Evolutionary conservation across 768 basidiomycete genomes (phyloP).

Genomic region (Paxillus rubicundulus): DNA sequence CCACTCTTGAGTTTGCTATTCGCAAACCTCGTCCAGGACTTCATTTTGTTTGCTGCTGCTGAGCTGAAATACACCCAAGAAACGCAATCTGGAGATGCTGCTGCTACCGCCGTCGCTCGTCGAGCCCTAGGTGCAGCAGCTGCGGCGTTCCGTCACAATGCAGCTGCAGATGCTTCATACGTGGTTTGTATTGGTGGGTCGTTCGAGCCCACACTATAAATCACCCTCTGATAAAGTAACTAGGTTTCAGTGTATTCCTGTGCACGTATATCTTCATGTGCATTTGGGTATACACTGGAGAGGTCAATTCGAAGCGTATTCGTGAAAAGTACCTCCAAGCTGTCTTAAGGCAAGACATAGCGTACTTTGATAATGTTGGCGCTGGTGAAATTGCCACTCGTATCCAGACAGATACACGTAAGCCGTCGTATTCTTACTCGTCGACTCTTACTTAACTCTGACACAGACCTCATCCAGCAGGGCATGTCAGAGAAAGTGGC

Average conservation of each 20-base stretch:
- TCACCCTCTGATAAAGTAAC: constrained; percentile 5
- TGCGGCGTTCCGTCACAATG: constrained; percentile 47
- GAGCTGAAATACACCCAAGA: constrained; percentile 10
- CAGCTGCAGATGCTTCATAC: constrained; percentile 59
- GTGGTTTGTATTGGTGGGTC: constrained; percentile 63
- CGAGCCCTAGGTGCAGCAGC: constrained; percentile 35
- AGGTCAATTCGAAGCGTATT: constrained; percentile 78
- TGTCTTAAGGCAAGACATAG: constrained; percentile 81
- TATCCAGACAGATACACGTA: constrained; percentile 85
- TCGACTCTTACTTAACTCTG: background rate
- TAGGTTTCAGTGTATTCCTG: constrained; percentile 73
- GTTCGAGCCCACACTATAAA: background rate
- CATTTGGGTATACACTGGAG: constrained; percentile 72
- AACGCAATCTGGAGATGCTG: constrained; percentile 21
- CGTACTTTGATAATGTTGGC: constrained; percentile 88
- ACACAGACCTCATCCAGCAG: constrained; percentile 79
- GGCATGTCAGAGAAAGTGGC: constrained; percentile 90
- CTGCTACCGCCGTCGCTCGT: constrained; percentile 30
- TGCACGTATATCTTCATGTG: constrained; percentile 74
- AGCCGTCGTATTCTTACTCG: constrained; percentile 19
- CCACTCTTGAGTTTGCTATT: constrained; percentile 83
- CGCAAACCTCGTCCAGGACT: constrained; percentile 73
- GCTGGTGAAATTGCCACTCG: constrained; percentile 93
- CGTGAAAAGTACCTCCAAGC: constrained; percentile 81
- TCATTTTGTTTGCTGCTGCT: constrained; percentile 53